Conservation (phyloP, 768 basidiomycete genomes). For the Auricularia heimuer region DNA sequence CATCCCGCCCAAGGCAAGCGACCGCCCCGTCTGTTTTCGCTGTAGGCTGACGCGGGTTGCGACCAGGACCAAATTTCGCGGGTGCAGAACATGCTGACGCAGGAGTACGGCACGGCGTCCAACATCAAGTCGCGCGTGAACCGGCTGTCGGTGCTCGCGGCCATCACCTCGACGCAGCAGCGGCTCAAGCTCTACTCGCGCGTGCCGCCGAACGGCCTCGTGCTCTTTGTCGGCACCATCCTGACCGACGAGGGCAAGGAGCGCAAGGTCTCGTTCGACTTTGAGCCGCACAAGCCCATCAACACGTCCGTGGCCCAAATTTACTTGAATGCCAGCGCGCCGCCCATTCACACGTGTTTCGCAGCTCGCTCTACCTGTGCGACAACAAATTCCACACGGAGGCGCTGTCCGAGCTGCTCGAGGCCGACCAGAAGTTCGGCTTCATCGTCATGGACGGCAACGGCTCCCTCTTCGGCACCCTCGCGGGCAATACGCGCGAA, state of each 20-base stretch:
- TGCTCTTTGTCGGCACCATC: conserved; percentile 96
- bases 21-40: not conserved
- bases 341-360: not conserved
- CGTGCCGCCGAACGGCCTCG: conserved; percentile 92
- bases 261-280: conserved; percentile 98
- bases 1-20: conserved; percentile 78
- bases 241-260: conserved; percentile 98
- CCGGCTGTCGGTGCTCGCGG: conserved; percentile 92
- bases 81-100: conserved; percentile 90
- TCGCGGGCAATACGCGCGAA: conserved; percentile 95
- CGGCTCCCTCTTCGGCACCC: conserved; percentile 89
- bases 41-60: not conserved
- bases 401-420: conserved; percentile 89
- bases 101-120: conserved; percentile 97
- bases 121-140: conserved; percentile 99
- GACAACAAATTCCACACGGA: conserved; percentile 99
- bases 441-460: conserved; percentile 99
- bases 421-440: conserved; percentile 87
- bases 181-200: conserved; percentile 93
- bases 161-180: conserved; percentile 97
- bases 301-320: conserved; percentile 63
- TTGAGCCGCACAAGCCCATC: conserved; percentile 98
- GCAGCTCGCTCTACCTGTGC: conserved; percentile 91
- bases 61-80: conserved; percentile 85
- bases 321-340: not conserved